Base-by-base conservation (phyloP, 306 rosid species). In the Medicago ruthenica region DNA sequence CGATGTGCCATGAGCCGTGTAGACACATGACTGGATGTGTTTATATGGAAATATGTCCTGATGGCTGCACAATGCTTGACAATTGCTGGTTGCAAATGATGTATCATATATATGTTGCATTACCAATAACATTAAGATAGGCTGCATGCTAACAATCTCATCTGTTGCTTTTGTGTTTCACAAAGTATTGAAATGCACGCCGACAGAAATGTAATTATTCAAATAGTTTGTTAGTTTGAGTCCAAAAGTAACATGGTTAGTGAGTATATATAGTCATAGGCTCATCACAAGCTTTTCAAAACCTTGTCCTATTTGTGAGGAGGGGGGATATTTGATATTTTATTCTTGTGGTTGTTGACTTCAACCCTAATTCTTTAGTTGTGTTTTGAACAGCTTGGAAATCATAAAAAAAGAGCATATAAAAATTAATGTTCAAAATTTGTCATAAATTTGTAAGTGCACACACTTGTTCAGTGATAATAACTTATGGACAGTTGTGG, bases 391-490 rank as follows among this genome's bases (percentile, higher is more conserved):
- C 27, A 24, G 27, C 27, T 24, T 24, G 27, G 27, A 24, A 24
- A 24, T 24, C 27, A 24, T 24, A 24, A 24, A 24, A 24, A 24
- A 24, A 24, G 27, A 24, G 27, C 27, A 24, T 24, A 24, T 24
- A 24, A 27, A 40, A 40, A 40, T 17, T 17, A 34, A 24, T 24
- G 17, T 7, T 63, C 53, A 17, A 45, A 21, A 60, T 36, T 41
- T 41, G n/a, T 24, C 27, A 24, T 24, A 24, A 24, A 24, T 24
- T 24, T 24, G 42, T 4, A 54, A 55, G 54, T 36, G 63, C 44
- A 22, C 73, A 72, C n/a, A 75, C 18, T 59, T 78, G 70, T 67
- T 12, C 55, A 61, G 11, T 73, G 24, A 45, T 66, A 63, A 18
- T 39, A 51, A 53, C 13, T 42, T 66, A 45, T 34, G 21, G 20